Evolutionary conservation across 768 basidiomycete genomes (phyloP).

Genomic region (Leccinum subgranulosum): DNA sequence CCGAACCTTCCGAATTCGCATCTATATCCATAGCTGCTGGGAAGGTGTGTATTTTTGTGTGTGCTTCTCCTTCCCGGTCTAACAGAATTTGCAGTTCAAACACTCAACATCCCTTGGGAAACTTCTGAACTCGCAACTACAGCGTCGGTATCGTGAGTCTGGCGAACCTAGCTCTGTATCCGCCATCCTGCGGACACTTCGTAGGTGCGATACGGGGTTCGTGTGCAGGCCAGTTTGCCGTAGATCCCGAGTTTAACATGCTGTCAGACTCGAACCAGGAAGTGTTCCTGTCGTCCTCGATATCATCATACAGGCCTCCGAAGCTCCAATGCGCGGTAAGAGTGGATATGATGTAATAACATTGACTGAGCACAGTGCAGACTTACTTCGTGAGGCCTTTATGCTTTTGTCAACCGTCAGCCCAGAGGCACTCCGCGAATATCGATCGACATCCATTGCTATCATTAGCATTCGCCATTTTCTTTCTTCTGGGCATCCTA

Average conservation of each 20-base stretch:
- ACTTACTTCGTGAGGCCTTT: conserved; percentile 34
- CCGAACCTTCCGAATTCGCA: conserved; percentile 7
- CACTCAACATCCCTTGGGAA: conserved; percentile 19
- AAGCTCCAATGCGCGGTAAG: conserved; percentile 27
- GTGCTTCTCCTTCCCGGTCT: not conserved
- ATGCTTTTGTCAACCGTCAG: conserved; percentile 27
- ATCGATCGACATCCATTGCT: conserved; percentile 22
- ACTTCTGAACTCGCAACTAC: conserved; percentile 23
- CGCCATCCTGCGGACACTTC: conserved; percentile 23
- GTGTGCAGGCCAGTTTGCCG: conserved; percentile 2
- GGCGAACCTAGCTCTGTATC: not conserved
- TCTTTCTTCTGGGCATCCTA: conserved; percentile 53
- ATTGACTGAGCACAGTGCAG: conserved; percentile 24
- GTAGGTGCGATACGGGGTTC: conserved; percentile 22
- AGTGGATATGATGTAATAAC: not conserved
- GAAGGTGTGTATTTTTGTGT: conserved; percentile 19
- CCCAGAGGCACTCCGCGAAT: conserved; percentile 18
- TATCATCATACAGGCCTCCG: conserved; percentile 24
- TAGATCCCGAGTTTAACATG: not conserved
- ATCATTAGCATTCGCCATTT: conserved; percentile 52
- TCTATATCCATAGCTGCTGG: conserved; percentile 12
- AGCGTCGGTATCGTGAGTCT: conserved; percentile 10
- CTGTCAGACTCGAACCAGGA: conserved; percentile 21
- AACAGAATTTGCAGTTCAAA: conserved; percentile 18
- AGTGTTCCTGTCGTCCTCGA: conserved; percentile 21